Evolutionary conservation across 345 rosid genomes (phyloP).

Genomic region (Murraya koenigii): DNA sequence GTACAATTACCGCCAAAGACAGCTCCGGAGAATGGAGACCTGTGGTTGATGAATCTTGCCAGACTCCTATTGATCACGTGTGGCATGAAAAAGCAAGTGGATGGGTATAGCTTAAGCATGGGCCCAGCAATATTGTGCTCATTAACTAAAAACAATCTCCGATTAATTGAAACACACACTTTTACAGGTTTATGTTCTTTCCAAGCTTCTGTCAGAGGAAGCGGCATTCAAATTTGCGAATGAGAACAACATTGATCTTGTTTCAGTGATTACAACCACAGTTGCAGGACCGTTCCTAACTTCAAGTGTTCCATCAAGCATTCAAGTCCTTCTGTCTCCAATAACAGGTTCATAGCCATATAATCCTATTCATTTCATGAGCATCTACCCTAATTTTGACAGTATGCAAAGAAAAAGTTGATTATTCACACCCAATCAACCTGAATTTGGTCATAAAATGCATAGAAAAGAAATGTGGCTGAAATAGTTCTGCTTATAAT

Average conservation of each 20-base stretch:
- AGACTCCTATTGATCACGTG: slow-evolving; percentile 43
- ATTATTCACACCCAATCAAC: too few relatives aligned
- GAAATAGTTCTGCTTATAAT: neutral
- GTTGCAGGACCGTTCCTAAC: slow-evolving; percentile 76
- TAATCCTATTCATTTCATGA: neutral
- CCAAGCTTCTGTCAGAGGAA: slow-evolving; percentile 70
- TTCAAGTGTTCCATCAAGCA: slow-evolving; percentile 60
- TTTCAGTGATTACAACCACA: slow-evolving; percentile 69
- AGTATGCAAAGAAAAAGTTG: neutral
- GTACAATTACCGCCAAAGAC: slow-evolving; percentile 73
- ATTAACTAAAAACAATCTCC: neutral
- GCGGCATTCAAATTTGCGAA: slow-evolving; percentile 71
- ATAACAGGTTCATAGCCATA: slow-evolving; percentile 43
- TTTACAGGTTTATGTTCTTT: slow-evolving; percentile 62
- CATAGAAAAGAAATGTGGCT: neutral
- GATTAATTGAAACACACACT: neutral
- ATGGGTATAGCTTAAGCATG: slow-evolving; percentile 50
- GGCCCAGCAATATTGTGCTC: neutral
- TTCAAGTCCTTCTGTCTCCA: slow-evolving; percentile 75
- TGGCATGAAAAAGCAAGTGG: slow-evolving; percentile 64
- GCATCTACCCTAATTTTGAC: neutral
- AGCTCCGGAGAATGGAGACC: slow-evolving; percentile 49
- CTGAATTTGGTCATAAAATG: neutral
- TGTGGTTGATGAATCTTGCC: slow-evolving; percentile 74
- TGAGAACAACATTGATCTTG: slow-evolving; percentile 55